Base-by-base conservation (phyloP, 2,329 filamentous ascomycete species). In the Cladosporium sp. region DNA sequence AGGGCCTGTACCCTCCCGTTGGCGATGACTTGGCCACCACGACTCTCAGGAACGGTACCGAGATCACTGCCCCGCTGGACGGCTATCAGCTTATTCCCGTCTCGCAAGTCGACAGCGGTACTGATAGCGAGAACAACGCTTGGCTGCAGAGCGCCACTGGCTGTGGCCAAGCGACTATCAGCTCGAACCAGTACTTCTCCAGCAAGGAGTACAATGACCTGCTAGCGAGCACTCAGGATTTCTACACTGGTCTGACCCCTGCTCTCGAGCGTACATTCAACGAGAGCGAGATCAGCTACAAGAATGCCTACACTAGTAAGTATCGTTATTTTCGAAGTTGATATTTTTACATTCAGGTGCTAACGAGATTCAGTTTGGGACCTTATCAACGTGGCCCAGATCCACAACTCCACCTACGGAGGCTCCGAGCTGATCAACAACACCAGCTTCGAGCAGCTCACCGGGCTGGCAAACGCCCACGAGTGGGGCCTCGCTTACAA, bases 51-150 rank as follows among this genome's bases (percentile, higher is more conserved):
- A 90, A 95, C 68, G 86, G 86, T 46, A 80, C 80, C 18, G 74
- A 71, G 3, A 74, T 91, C 10, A 72, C 82, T 53, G 74, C 83
- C 1, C 89, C 91, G 0, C 72, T 95, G 64, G 76, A 81, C 56
- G 90, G 90, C 22, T 95, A 90, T 67, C 91, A 96, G 70, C 81
- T 93, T 56, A 85, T 95, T 59, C 87, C 88, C 14, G 75, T 96
- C 52, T 79, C 83, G 54, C 73, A 80, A 3, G 76, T 86, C 28
- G 68, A 74, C 2, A 76, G 74, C 2, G 82, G 82, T 67, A 66
- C 82, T 10, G 84, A 84, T 51, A 77, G 75, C 52, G 79, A 80
- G 65, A 73, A 81, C 61, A 70, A 70, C 6, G 72, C 72, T 49
- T 84, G 81, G 82, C 67, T 85, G 32, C 80, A 84, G 62, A 75